A percentile compares a stretch with the other conserved stretches of the same genome.
Conservation (phyloP, 2,329 filamentous ascomycete genomes). For the Aspergillus sp. region DNA sequence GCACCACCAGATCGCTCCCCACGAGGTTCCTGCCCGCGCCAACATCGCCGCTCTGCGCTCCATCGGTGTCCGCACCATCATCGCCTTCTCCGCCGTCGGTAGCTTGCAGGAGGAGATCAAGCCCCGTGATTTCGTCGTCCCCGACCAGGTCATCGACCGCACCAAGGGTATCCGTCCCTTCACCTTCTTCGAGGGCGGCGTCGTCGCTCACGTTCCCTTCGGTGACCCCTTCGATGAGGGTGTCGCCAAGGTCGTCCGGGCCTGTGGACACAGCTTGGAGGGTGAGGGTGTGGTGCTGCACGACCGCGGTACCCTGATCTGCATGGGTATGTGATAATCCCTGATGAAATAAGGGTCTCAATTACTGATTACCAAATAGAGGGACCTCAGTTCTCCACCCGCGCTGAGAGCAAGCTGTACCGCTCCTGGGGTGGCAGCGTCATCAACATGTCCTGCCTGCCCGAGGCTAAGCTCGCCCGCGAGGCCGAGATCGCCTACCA, state of each 20-base stretch:
- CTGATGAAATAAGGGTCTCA: background rate
- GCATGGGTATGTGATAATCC: constrained; percentile 70
- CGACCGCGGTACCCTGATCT: constrained; percentile 79
- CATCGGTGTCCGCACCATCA: constrained; percentile 84
- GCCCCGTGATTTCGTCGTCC: constrained; percentile 94
- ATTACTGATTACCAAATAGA: constrained; percentile 54
- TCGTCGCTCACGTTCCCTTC: constrained; percentile 93
- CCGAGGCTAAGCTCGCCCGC: constrained; percentile 91
- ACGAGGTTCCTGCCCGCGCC: constrained; percentile 91
- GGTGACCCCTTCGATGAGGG: constrained; percentile 88
- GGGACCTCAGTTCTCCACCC: constrained; percentile 96
- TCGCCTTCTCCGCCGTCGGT: constrained; percentile 94
- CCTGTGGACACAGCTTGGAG: constrained; percentile 74
- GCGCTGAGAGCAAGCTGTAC: constrained; percentile 94
- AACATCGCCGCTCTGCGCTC: constrained; percentile 97
- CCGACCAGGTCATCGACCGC: constrained; percentile 94
- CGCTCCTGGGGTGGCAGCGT: constrained; percentile 89
- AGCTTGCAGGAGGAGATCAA: constrained; percentile 89
- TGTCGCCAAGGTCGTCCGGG: constrained; percentile 73
- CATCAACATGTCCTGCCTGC: constrained; percentile 97
- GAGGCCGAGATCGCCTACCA: constrained; percentile 97
- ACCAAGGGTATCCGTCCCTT: constrained; percentile 93
- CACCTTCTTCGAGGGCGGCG: constrained; percentile 82
- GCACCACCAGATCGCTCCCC: constrained; percentile 85
- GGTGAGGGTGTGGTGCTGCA: constrained; percentile 86